These are phyloP conservation scores for Diplodia seriata DNA, from an alignment of 2,329 filamentous ascomycete species.

Conservation along the genomic window DNA sequence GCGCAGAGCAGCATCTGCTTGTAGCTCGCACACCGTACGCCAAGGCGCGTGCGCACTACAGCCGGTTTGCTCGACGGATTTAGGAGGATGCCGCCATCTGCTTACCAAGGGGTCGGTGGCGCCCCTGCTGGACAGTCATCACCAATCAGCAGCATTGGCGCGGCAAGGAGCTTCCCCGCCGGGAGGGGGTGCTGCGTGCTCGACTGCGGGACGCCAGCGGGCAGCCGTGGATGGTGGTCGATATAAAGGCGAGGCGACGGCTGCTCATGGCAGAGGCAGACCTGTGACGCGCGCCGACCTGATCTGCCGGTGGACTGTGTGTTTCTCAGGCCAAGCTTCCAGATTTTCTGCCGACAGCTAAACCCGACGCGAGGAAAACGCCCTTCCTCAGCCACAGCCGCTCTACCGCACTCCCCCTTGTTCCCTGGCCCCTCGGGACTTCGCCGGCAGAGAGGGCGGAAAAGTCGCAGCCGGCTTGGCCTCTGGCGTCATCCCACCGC, in stretches of 20 bases:
- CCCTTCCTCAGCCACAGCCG: conserved; percentile 16
- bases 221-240: not conserved
- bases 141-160: conserved; percentile 9
- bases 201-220: not conserved
- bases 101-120: conserved; percentile 9
- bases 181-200: not conserved
- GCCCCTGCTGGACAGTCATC: conserved; percentile 21
- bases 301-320: conserved; percentile 15
- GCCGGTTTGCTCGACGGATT: not conserved
- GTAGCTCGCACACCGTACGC: not conserved
- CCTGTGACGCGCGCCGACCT: conserved; percentile 9
- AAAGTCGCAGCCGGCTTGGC: not conserved
- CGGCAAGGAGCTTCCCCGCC: conserved; percentile 1
- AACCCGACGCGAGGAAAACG: not conserved
- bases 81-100: not conserved
- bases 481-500: conserved; percentile 12
- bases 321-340: not conserved
- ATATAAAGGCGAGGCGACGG: conserved; percentile 16
- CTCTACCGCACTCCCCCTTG: not conserved
- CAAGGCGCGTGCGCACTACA: not conserved
- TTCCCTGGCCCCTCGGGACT: not conserved
- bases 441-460: conserved; percentile 1
- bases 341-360: conserved; percentile 26
- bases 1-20: conserved; percentile 8
- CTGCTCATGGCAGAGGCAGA: conserved; percentile 6